These are phyloP conservation scores for Apiotrichum montevideense DNA, from an alignment of 1,284 basidiomycete species.

Conservation along the genomic window DNA sequence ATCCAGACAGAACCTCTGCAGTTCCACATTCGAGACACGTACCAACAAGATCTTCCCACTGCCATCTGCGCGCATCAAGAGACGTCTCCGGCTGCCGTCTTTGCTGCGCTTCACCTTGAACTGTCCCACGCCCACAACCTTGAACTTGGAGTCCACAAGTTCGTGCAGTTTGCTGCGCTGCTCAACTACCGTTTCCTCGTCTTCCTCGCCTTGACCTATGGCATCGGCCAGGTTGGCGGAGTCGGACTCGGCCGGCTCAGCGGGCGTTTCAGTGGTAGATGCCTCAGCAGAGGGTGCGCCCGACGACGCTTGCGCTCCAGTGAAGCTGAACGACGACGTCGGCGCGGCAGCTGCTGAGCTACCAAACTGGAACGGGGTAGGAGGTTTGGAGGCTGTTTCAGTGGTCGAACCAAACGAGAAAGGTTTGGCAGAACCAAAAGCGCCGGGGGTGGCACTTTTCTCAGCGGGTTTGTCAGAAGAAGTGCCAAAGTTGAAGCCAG, in stretches of 20 bases:
- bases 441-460: no score
- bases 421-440: conserved; percentile 25
- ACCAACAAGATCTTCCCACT: conserved; percentile 39
- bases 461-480: conserved; percentile 9
- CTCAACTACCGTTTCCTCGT: conserved; percentile 63
- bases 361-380: conserved; percentile 25
- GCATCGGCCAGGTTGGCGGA: conserved; percentile 34
- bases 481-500: conserved; percentile 14
- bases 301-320: conserved; percentile 20
- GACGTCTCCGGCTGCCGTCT: conserved; percentile 30
- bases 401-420: conserved; percentile 31
- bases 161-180: conserved; percentile 61
- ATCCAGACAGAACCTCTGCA: neutral
- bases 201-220: conserved; percentile 56
- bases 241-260: conserved; percentile 18
- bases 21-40: conserved; percentile 23
- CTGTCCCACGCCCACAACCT: conserved; percentile 39
- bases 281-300: neutral
- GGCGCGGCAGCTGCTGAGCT: conserved; percentile 3
- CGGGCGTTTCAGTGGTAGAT: conserved; percentile 1
- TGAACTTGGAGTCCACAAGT: conserved; percentile 49
- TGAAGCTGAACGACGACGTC: conserved; percentile 13
- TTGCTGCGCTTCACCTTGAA: conserved; percentile 39
- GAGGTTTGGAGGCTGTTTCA: conserved; percentile 28
- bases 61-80: conserved; percentile 42